A percentile compares a stretch with the other conserved stretches of the same genome.
Evolutionary conservation across 495 filamentous ascomycete genomes (phyloP).

Genomic region (Talaromyces ruber): DNA sequence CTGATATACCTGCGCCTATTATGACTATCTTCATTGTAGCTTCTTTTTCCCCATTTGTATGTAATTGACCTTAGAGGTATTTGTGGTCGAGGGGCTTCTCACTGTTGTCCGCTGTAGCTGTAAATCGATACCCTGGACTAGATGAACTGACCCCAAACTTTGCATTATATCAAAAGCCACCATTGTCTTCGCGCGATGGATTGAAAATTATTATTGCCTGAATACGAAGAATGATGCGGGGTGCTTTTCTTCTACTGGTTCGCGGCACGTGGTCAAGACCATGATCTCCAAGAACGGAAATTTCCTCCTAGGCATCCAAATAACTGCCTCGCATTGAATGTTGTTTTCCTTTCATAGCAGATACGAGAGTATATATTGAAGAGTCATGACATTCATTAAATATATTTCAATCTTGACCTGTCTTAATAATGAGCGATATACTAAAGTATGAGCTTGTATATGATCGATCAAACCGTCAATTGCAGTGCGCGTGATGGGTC

Average conservation of each 20-base stretch:
- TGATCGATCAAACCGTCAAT: not conserved
- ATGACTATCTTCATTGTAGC: conserved; percentile 44
- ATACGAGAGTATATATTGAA: not conserved
- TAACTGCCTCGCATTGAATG: not conserved
- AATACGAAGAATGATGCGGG: not conserved
- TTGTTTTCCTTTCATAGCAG: not conserved
- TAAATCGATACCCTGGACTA: not conserved
- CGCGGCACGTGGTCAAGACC: not conserved
- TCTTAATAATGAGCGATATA: not conserved
- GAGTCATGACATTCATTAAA: not conserved
- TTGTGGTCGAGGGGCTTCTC: not conserved
- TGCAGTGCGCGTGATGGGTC: not conserved
- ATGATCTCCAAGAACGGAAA: not conserved
- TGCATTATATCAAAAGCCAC: not conserved
- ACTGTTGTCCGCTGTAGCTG: not conserved
- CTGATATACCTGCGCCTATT: conserved; percentile 43
- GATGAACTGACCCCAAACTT: not conserved
- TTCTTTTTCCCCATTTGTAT: not conserved
- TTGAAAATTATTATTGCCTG: not conserved
- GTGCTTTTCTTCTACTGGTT: not conserved
- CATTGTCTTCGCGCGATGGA: not conserved
- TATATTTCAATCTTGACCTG: not conserved
- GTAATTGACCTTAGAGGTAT: not conserved
- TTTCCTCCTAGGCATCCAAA: not conserved
- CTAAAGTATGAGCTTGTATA: not conserved